These are phyloP conservation scores for Leishmania gerbilli DNA, from an alignment of 208 protist genomes.

Conservation along the genomic window DNA sequence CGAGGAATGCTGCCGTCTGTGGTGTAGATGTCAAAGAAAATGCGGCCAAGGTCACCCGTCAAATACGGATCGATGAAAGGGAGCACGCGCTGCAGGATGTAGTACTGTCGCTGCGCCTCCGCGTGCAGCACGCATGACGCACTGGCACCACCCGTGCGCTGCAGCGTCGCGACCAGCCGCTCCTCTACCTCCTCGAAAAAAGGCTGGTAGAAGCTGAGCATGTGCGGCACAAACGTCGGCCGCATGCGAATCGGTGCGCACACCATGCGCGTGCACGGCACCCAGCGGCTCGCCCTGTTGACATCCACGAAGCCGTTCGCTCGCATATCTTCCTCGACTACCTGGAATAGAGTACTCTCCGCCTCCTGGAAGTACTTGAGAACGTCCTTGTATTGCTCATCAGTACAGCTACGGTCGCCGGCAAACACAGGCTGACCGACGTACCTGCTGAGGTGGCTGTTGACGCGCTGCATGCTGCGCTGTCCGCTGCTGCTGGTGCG, in stretches of 20 bases:
- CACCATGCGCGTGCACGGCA: constrained; percentile 31
- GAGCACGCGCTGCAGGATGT: constrained; percentile 45
- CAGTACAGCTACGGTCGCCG: constrained; percentile 56
- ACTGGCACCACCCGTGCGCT: constrained; percentile 24
- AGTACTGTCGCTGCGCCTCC: constrained; percentile 51
- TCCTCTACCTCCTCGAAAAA: constrained; percentile 47
- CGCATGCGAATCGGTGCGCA: constrained; percentile 30
- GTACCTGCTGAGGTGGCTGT: constrained; percentile 16
- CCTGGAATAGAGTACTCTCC: constrained; percentile 40
- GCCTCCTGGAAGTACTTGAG: constrained; percentile 51
- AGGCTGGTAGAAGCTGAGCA: constrained; percentile 40
- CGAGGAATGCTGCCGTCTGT: constrained; percentile 37
- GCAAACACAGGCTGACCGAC: constrained; percentile 71
- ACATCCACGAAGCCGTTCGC: constrained; percentile 44
- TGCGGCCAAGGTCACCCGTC: constrained; percentile 33
- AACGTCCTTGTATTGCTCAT: constrained; percentile 66
- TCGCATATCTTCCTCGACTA: constrained; percentile 44
- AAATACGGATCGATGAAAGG: constrained; percentile 63
- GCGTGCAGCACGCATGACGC: constrained; percentile 36
- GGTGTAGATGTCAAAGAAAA: constrained; percentile 54
- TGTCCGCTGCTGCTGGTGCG: constrained; percentile 26
- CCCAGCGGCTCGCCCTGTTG: constrained; percentile 28
- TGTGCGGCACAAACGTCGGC: constrained; percentile 35
- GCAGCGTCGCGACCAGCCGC: constrained; percentile 34
- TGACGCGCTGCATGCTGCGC: constrained; percentile 11